Evolutionary conservation across 257 asterid genomes (phyloP).

Genomic region (Haberlea rhodopensis): DNA sequence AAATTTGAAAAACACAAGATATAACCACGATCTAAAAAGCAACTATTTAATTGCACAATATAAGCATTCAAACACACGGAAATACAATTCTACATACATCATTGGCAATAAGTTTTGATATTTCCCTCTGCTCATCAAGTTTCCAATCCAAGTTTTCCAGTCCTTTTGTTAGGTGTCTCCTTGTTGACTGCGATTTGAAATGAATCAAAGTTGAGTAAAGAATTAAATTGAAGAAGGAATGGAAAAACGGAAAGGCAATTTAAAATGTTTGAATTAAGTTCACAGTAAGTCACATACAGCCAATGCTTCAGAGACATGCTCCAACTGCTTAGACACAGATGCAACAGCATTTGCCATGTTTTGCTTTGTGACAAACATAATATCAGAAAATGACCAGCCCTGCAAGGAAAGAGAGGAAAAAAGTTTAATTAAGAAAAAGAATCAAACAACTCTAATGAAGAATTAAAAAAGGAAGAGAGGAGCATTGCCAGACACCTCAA

Average conservation of each 20-base stretch:
- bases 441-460: background rate
- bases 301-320: constrained; percentile 66
- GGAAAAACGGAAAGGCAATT: background rate
- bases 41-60: background rate
- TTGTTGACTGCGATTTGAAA: constrained; percentile 52
- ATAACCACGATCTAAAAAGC: no score
- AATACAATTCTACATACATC: constrained; percentile 33
- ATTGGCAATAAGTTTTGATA: constrained; percentile 50
- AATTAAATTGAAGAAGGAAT: no score
- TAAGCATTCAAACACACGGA: background rate
- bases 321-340: constrained; percentile 75
- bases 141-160: constrained; percentile 76
- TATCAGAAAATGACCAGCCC: constrained; percentile 76
- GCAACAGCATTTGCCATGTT: constrained; percentile 84
- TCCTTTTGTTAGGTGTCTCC: constrained; percentile 65
- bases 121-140: constrained; percentile 70
- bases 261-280: constrained; percentile 5
- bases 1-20: background rate
- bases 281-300: constrained; percentile 47
- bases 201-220: constrained; percentile 8
- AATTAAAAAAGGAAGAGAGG: no score
- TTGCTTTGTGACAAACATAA: constrained; percentile 74
- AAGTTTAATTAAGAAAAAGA: constrained; percentile 14
- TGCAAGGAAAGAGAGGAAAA: constrained; percentile 29
- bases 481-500: background rate